A percentile compares a stretch with the other conserved stretches of the same genome.
phyloP scores from a whole-genome alignment of 129 eudicot species.

The Heracleum sosnowskyi region DNA sequence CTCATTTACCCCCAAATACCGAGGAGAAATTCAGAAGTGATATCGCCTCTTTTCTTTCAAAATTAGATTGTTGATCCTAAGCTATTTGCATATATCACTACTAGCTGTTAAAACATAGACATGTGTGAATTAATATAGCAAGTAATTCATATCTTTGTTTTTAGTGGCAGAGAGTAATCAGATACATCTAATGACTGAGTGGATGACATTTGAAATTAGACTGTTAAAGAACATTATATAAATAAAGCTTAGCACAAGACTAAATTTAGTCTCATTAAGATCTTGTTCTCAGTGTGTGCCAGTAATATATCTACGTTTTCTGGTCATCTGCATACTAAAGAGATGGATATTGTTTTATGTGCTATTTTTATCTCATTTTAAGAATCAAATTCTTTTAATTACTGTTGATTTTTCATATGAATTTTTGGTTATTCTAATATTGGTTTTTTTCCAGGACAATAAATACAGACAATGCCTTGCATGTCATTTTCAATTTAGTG shows the following conservation, averaged over 20 bases:
- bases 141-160: neutral
- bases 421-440: conserved; percentile 20
- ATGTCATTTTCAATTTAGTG: conserved; percentile 26
- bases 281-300: neutral
- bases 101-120: too few relatives aligned
- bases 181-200: too few relatives aligned
- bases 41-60: too few relatives aligned
- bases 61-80: too few relatives aligned
- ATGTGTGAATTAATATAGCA: neutral
- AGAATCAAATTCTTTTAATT: neutral
- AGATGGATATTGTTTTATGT: neutral
- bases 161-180: too few relatives aligned
- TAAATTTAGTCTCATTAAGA: neutral
- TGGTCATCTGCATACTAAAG: neutral
- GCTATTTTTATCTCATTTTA: neutral
- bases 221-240: too few relatives aligned
- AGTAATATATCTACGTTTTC: too few relatives aligned
- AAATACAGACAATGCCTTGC: neutral
- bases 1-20: too few relatives aligned
- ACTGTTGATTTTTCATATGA: neutral
- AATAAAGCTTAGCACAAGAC: too few relatives aligned
- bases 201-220: too few relatives aligned
- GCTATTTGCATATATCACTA: too few relatives aligned
- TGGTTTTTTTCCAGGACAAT: conserved; percentile 10
- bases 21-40: too few relatives aligned